phyloP scores from a whole-genome alignment of 805 yeast genomes.

The Peterozyma toletana region DNA sequence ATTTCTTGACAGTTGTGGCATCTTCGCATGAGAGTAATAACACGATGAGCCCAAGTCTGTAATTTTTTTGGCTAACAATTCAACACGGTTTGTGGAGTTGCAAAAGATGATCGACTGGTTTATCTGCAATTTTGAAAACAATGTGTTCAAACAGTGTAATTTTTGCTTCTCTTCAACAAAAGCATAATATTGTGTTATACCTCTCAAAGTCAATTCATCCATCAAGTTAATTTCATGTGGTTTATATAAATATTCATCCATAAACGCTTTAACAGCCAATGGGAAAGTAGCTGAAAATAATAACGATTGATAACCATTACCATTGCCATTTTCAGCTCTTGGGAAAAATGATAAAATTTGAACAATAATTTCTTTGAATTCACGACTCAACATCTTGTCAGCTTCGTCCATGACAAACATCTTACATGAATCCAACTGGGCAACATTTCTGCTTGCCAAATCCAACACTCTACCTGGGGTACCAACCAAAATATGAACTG shows the following conservation, averaged over 20 bases:
- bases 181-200: slow-evolving; percentile 97
- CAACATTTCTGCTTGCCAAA: slow-evolving; percentile 80
- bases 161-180: slow-evolving; percentile 96
- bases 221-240: slow-evolving; percentile 95
- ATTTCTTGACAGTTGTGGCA: slow-evolving; percentile 97
- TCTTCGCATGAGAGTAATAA: slow-evolving; percentile 92
- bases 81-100: slow-evolving; percentile 95
- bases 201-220: slow-evolving; percentile 95
- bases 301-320: slow-evolving; percentile 66
- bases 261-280: slow-evolving; percentile 82
- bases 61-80: slow-evolving; percentile 88
- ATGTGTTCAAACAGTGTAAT: slow-evolving; percentile 89
- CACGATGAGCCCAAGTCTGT: slow-evolving; percentile 96
- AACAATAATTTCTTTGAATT: slow-evolving; percentile 80
- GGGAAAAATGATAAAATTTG: slow-evolving; percentile 83
- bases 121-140: slow-evolving; percentile 89
- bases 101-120: slow-evolving; percentile 97
- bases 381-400: slow-evolving; percentile 90
- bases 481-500: slow-evolving; percentile 92
- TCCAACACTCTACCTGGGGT: slow-evolving; percentile 98
- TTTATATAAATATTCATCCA: slow-evolving; percentile 81
- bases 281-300: slow-evolving; percentile 97
- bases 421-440: slow-evolving; percentile 80
- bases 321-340: slow-evolving; percentile 21
- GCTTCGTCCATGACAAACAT: slow-evolving; percentile 98